A percentile compares a stretch with the other conserved stretches of the same genome.
These are phyloP conservation scores for Spathaspora sp. DNA, from an alignment of 805 yeast genomes.

Conservation along the genomic window DNA sequence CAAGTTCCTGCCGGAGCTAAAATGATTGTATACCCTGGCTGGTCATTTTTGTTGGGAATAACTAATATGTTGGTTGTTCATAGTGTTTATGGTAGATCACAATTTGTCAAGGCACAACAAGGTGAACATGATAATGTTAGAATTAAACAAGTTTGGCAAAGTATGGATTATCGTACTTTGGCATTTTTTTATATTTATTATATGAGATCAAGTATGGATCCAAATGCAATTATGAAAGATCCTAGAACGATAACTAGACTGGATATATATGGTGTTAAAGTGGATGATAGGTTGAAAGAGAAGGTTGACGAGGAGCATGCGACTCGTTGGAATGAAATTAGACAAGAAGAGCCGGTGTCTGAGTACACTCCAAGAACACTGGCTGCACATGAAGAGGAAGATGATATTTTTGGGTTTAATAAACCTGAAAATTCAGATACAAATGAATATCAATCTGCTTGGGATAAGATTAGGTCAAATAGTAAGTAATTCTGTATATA, in stretches of 20 bases:
- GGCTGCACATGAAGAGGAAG: background rate
- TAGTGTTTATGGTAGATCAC: constrained; percentile 11
- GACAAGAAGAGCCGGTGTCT: background rate
- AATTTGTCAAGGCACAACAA: constrained; percentile 17
- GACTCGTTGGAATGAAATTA: background rate
- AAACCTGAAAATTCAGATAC: constrained; percentile 1
- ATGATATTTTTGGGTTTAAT: background rate
- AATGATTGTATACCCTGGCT: constrained; percentile 26
- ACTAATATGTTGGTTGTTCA: constrained; percentile 18
- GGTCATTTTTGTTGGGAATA: constrained; percentile 30
- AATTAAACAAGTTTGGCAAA: constrained; percentile 29
- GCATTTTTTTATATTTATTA: constrained; percentile 45
- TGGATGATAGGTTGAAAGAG: constrained; percentile 12
- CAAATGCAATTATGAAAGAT: constrained; percentile 50
- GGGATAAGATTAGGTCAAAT: constrained; percentile 16
- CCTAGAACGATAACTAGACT: constrained; percentile 39
- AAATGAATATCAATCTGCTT: constrained; percentile 11
- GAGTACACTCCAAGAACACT: constrained; percentile 7
- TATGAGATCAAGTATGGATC: constrained; percentile 47
- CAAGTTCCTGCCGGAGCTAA: constrained; percentile 1
- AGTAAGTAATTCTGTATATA: background rate
- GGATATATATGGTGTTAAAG: constrained; percentile 26
- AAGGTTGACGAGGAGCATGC: background rate
- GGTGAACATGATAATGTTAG: constrained; percentile 5
- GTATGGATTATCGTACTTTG: constrained; percentile 33